A percentile compares a stretch with the other conserved stretches of the same genome.
These are phyloP conservation scores for Apocynum venetum DNA, from an alignment of 257 asterid species.

Conservation along the genomic window DNA sequence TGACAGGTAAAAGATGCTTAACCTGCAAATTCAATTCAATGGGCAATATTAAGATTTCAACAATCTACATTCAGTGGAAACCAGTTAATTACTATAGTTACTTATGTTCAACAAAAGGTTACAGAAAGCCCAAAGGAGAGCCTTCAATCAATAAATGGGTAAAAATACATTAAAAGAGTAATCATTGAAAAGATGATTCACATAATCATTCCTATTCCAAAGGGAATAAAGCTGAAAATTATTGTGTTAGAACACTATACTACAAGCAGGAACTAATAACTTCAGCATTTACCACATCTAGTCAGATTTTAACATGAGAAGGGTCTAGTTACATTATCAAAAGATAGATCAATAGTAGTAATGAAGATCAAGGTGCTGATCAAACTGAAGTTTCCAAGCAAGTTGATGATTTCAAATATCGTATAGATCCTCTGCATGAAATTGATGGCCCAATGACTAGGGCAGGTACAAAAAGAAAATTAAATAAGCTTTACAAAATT, in stretches of 20 bases:
- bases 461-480: too few relatives aligned
- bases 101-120: neutral
- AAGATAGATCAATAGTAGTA: too few relatives aligned
- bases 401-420: too few relatives aligned
- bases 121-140: neutral
- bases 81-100: neutral
- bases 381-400: too few relatives aligned
- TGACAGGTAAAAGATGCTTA: conserved; percentile 26
- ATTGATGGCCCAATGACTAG: too few relatives aligned
- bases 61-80: neutral
- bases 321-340: neutral
- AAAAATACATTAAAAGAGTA: neutral
- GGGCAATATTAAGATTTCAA: neutral
- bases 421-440: too few relatives aligned
- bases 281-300: neutral
- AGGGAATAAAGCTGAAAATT: neutral
- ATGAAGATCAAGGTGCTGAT: too few relatives aligned
- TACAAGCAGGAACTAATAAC: neutral
- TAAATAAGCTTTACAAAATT: too few relatives aligned
- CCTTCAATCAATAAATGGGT: neutral
- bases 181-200: neutral
- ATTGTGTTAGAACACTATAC: neutral
- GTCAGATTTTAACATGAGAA: neutral
- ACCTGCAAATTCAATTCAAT: conserved; percentile 24
- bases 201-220: neutral